phyloP scores from a whole-genome alignment of 371 early-diverging fungal genomes.

The Coemansia sp. region DNA sequence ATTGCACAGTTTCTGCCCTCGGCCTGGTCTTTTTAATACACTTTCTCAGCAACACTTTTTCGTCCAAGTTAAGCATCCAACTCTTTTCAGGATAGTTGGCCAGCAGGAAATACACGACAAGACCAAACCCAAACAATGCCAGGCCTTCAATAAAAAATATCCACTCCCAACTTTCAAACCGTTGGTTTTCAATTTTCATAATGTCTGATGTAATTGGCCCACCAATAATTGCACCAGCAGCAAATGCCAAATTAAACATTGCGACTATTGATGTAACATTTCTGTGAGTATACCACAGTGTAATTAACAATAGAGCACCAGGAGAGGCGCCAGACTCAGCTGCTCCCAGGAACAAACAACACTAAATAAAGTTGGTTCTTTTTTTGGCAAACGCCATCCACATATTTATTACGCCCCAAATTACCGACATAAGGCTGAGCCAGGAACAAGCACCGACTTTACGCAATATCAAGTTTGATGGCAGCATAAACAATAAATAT shows the following conservation, averaged over 20 bases:
- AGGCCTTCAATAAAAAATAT: conserved; percentile 75
- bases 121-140: conserved; percentile 48
- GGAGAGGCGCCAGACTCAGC: conserved; percentile 66
- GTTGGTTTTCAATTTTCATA: conserved; percentile 51
- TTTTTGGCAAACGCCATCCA: conserved; percentile 62
- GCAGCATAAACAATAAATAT: conserved; percentile 48
- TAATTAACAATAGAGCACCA: conserved; percentile 44
- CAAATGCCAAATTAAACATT: conserved; percentile 50
- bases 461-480: conserved; percentile 61
- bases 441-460: conserved; percentile 57
- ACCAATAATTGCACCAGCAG: conserved; percentile 55
- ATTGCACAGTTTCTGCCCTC: conserved; percentile 56
- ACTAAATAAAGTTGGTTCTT: conserved; percentile 47
- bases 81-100: conserved; percentile 73
- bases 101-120: conserved; percentile 60
- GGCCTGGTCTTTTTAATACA: conserved; percentile 54
- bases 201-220: conserved; percentile 65
- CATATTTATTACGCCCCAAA: conserved; percentile 60
- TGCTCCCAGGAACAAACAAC: conserved; percentile 55
- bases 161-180: conserved; percentile 62
- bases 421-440: conserved; percentile 54
- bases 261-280: conserved; percentile 41
- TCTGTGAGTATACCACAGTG: conserved; percentile 49
- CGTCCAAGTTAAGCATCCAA: conserved; percentile 57
- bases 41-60: conserved; percentile 57